A percentile compares a stretch with the other conserved stretches of the same genome.
These are phyloP conservation scores for Amanita phalloides DNA, from an alignment of 768 basidiomycete species.

Conservation along the genomic window DNA sequence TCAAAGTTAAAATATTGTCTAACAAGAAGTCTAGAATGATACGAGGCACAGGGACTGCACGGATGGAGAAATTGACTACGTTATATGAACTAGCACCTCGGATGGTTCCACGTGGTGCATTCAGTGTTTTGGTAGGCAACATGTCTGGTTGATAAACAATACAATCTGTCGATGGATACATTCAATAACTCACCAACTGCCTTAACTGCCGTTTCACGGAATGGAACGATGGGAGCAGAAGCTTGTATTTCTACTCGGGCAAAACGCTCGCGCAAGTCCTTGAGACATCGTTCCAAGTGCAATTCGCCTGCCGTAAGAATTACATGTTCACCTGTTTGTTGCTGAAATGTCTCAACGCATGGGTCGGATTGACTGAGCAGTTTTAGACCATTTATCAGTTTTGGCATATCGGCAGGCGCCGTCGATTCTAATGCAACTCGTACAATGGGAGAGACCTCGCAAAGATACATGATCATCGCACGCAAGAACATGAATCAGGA, in stretches of 20 bases:
- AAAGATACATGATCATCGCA: neutral
- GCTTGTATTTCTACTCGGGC: slow-evolving; percentile 88
- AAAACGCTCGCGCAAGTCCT: slow-evolving; percentile 93
- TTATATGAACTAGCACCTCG: slow-evolving; percentile 56
- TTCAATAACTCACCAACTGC: slow-evolving; percentile 43
- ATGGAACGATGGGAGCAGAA: slow-evolving; percentile 94
- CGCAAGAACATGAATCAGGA: neutral
- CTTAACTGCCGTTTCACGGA: slow-evolving; percentile 88
- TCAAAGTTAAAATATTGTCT: slow-evolving; percentile 56
- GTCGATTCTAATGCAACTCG: slow-evolving; percentile 89
- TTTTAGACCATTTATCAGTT: slow-evolving; percentile 77
- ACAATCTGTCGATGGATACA: neutral
- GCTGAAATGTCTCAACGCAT: slow-evolving; percentile 95
- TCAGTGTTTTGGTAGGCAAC: slow-evolving; percentile 68
- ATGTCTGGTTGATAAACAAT: slow-evolving; percentile 51
- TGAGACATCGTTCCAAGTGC: slow-evolving; percentile 94
- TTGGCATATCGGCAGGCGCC: slow-evolving; percentile 77
- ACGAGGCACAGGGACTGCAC: slow-evolving; percentile 74
- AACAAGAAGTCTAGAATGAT: slow-evolving; percentile 65
- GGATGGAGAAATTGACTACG: slow-evolving; percentile 72
- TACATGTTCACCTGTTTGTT: slow-evolving; percentile 95
- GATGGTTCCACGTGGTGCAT: slow-evolving; percentile 69
- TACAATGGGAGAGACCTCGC: slow-evolving; percentile 80
- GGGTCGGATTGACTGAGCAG: slow-evolving; percentile 92
- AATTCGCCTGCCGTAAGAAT: slow-evolving; percentile 94